Evolutionary conservation across 768 basidiomycete genomes (phyloP), one percentile per base, ranked within the genome.

Genomic region (Agrocybe chaxingu): DNA sequence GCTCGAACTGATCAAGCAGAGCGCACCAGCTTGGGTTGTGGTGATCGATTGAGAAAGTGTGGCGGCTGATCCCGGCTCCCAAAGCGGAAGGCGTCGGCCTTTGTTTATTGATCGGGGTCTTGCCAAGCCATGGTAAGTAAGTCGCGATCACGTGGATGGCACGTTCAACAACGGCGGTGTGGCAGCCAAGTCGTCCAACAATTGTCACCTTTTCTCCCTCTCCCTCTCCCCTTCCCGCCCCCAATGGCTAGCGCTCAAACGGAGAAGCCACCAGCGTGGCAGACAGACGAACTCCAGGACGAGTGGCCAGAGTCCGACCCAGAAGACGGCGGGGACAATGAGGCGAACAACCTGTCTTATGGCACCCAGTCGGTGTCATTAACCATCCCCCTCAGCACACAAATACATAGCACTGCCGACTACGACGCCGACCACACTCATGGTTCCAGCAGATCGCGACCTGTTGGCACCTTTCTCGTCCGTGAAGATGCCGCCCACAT

Each of bases 281-380:
- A 89, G 65, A 92, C 91, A 1, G 89, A 90, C 47, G 93, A 95
- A 63, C 80, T 97, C 6, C 85, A 83, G 52, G 92, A 95, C 58
- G 93, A 95, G 73, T 97, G 93, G 93, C 76, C 91, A 50, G 91
- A 93, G 37, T 74, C 89, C 51, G 90, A 92, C 31, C 70, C 77
- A 37, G 76, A 77, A 45, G 61, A 70, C 13, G 73, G 74, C 18
- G 70, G 61, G 39, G 68, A 64, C 50, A 65, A 70, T 54, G 66
- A 69, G 44, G 59, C 64, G 54, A 63, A 69, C 64, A 64, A 72
- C 58, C 54, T 71, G 60, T 66, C 71, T 57, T 70, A 77, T 65
- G 71, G 76, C 62, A 76, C 81, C 52, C 72, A 73, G 68, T 79
- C 82, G 46, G 70, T 85, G 47, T 84, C 84, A 37, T 71, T 84